Base-by-base conservation (phyloP, 2,329 filamentous ascomycete species). In the Thelonectria blattea region DNA sequence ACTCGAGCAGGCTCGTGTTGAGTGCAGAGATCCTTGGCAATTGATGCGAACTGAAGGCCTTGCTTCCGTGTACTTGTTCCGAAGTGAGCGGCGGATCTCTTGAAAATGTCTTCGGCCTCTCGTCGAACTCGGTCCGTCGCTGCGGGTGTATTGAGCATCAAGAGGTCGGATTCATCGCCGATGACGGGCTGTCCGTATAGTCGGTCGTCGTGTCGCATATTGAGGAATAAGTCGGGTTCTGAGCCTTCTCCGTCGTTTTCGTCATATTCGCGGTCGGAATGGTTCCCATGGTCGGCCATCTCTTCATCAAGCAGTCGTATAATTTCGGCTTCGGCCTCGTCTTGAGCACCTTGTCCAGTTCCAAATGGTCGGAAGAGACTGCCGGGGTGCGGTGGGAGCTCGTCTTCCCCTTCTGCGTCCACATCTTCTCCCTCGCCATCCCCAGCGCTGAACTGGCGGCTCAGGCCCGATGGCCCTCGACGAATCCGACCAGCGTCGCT, bases 1-100 rank as follows among this genome's bases (percentile, higher is more conserved):
- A 96, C 79, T 17, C 77, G 70, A 1, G 90, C 86, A 34, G 84
- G 79, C 37, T 83, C 83, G 73, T 85, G 73, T 74, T 79, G 73
- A 5, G 59, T 73, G 80, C 88, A 87, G 10, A 93, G 76, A 62
- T 89, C 88, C 72, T 89, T 91, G 30, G 91, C 91, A 60, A 96
- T 86, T 7, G 84, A 80, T 4, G 87, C 84, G 70, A 92, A 90
- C 46, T 87, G 85, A 52, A 88, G 87, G 9, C 87, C 83, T 49
- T 83, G 83, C 63, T 79, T 84, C 79, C 71, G 79, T 65, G 65
- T 69, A 58, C 63, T 74, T 63, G 65, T 76, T 62, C 70, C 76
- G 58, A 81, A 77, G 45, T 78, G 81, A 59, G 80, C 77, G 15
- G 81, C 73, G 3, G 84, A 85, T 46, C 82, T 81, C 41, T 83